Conservation (phyloP, 768 basidiomycete genomes). For the Collybiopsis luxurians region DNA sequence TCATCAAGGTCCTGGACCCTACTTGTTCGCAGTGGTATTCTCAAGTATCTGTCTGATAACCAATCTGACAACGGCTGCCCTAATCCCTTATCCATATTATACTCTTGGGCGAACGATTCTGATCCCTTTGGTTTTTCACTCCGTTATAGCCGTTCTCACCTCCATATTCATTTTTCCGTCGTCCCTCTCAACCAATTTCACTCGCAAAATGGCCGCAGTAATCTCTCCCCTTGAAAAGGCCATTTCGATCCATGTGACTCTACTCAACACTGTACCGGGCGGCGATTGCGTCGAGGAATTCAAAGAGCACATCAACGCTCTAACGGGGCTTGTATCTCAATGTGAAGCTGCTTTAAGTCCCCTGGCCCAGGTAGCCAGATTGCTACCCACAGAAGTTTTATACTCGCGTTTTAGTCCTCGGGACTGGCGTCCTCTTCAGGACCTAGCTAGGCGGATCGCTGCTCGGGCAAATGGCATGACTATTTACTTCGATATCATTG, state of each 20-base stretch:
- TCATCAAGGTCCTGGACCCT: slow-evolving; percentile 61
- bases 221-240: slow-evolving; percentile 45
- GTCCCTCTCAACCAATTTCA: slow-evolving; percentile 60
- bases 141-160: slow-evolving; percentile 47
- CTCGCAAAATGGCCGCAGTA: slow-evolving; percentile 43
- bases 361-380: slow-evolving; percentile 47
- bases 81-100: slow-evolving; percentile 71
- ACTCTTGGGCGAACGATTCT: slow-evolving; percentile 48
- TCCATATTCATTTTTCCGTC: slow-evolving; percentile 61
- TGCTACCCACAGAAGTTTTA: slow-evolving; percentile 58
- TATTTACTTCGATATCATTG: slow-evolving; percentile 60
- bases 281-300: slow-evolving; percentile 32
- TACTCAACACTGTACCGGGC: slow-evolving; percentile 42
- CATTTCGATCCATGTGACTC: slow-evolving; percentile 42
- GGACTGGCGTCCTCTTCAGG: slow-evolving; percentile 53
- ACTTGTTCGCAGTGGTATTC: slow-evolving; percentile 52
- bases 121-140: slow-evolving; percentile 59
- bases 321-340: slow-evolving; percentile 30
- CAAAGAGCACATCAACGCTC: slow-evolving; percentile 20
- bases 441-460: slow-evolving; percentile 45
- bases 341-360: slow-evolving; percentile 51
- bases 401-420: slow-evolving; percentile 57
- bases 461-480: slow-evolving; percentile 62
- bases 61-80: slow-evolving; percentile 42
- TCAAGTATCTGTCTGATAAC: slow-evolving; percentile 51